Evolutionary conservation across 2,329 filamentous ascomycete genomes (phyloP), one percentile per base, ranked within the genome.

Genomic region (Pseudohalonectria lignicola): DNA sequence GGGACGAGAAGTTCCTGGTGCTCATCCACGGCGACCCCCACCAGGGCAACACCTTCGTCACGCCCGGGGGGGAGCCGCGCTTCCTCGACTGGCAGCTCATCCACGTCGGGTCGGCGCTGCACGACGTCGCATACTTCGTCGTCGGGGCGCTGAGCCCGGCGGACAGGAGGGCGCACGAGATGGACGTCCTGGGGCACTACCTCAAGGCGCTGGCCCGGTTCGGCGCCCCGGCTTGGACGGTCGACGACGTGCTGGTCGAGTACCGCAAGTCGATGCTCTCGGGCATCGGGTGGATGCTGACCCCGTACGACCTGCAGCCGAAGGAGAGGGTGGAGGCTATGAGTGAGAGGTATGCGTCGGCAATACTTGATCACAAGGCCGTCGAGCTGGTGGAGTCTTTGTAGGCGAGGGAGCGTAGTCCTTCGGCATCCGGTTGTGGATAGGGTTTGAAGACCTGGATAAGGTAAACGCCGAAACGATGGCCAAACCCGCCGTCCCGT

Each of bases 31-130:
- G 56, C 34, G 58, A 61, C 40, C 42, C 56, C 5, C 58, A 60
- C 41, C 48, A 47, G n/a, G 56, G 54, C 25, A 61, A 60, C 47
- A 56, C 54, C 2, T 60, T 53, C 43, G 36, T 57, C 5, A 25
- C 39, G 10, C 42, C 42, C 18, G 45, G 48, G 9, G 46, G 45
- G 10, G 50, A 46, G 5, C 51, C 52, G 20, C 48, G 50, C 10
- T 61, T 60, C 45, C 49, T 61, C 17, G 58, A 61, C 46, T 61
- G 54, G 53, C 56, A 60, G 44, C 49, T 52, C 35, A 50, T 57
- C 15, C 52, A 58, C 41, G 50, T 56, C 38, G 54, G 56, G 19
- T 55, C 53, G 3, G 49, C 50, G 6, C 57, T 62, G 41, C 57
- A 61, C 41, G 59, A 62, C 38, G 42, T 61, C 13, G 45, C 52